A percentile compares a stretch with the other conserved stretches of the same genome.
Conservation (phyloP, 1,284 basidiomycete genomes). For the Hymenochaete sp. region DNA sequence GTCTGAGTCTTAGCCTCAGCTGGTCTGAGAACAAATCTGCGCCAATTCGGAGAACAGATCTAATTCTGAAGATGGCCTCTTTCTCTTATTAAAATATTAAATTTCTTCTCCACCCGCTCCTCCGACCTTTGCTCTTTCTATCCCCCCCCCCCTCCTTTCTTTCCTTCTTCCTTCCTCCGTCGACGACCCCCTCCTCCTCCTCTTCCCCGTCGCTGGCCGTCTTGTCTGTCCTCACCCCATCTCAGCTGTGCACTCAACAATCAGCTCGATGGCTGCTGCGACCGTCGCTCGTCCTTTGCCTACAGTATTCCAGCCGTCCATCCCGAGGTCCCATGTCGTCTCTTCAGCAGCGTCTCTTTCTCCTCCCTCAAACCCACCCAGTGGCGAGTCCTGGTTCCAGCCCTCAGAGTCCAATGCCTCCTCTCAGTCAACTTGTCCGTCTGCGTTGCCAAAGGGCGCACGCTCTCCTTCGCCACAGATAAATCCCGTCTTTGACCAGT, state of each 20-base stretch:
- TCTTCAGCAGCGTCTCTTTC: slow-evolving; percentile 3
- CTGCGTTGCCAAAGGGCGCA: slow-evolving; percentile 16
- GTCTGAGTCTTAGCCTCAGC: no score
- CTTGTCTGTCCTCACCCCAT: no score
- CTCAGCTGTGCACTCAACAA: no score
- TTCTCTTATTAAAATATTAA: no score
- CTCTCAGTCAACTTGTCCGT: slow-evolving; percentile 8
- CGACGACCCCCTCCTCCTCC: slow-evolving; percentile 1
- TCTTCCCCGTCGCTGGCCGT: neutral
- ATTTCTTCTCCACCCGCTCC: no score
- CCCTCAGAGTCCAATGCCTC: slow-evolving; percentile 8
- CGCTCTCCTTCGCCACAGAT: slow-evolving; percentile 16
- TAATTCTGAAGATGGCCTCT: no score
- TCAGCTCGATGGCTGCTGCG: slow-evolving; percentile 9
- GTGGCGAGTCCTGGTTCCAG: slow-evolving; percentile 14
- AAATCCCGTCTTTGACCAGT: neutral
- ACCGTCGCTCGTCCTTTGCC: slow-evolving; percentile 13
- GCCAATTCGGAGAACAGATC: no score
- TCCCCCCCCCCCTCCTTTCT: neutral
- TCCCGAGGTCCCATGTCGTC: neutral
- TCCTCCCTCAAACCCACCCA: slow-evolving; percentile 10
- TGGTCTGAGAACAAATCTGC: no score
- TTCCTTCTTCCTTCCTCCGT: neutral
- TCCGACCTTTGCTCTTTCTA: neutral
- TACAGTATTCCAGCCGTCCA: slow-evolving; percentile 7